A percentile compares a stretch with the other conserved stretches of the same genome.
These are phyloP conservation scores for Megacollybia marginata DNA, from an alignment of 768 basidiomycete genomes.

Conservation along the genomic window DNA sequence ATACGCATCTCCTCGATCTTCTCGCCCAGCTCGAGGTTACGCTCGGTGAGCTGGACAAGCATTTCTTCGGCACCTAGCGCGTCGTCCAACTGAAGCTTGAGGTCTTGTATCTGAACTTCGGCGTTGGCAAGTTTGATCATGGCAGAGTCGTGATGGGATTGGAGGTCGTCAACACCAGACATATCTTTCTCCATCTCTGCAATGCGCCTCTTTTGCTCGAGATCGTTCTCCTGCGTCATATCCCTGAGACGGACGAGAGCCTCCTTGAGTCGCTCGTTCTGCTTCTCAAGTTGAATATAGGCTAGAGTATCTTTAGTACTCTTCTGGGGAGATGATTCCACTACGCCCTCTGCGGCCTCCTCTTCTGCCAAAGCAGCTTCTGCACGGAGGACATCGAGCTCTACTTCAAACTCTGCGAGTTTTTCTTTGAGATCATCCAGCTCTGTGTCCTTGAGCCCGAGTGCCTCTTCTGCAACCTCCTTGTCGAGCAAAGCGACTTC, in stretches of 20 bases:
- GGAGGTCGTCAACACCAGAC: slow-evolving; percentile 67
- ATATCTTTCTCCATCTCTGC: slow-evolving; percentile 88
- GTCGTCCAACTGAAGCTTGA: slow-evolving; percentile 92
- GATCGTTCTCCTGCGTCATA: slow-evolving; percentile 79
- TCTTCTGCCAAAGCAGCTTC: slow-evolving; percentile 25
- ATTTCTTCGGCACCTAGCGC: slow-evolving; percentile 94
- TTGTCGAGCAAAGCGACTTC: slow-evolving; percentile 96
- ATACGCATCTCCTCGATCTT: slow-evolving; percentile 98
- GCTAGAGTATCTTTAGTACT: slow-evolving; percentile 52
- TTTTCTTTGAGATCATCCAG: slow-evolving; percentile 75
- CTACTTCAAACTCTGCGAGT: slow-evolving; percentile 74
- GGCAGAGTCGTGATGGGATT: slow-evolving; percentile 80
- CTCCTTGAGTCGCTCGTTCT: slow-evolving; percentile 93
- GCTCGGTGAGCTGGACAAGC: slow-evolving; percentile 90
- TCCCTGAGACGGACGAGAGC: slow-evolving; percentile 87
- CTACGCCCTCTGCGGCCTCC: slow-evolving; percentile 15
- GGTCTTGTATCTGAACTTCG: slow-evolving; percentile 86
- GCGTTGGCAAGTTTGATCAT: slow-evolving; percentile 81
- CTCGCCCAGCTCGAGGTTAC: slow-evolving; percentile 85
- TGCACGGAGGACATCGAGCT: slow-evolving; percentile 71
- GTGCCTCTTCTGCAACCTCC: slow-evolving; percentile 92
- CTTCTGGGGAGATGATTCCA: slow-evolving; percentile 17
- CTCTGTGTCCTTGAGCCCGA: slow-evolving; percentile 73
- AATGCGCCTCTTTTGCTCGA: slow-evolving; percentile 74
- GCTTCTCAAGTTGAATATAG: slow-evolving; percentile 88